Conservation (phyloP, 371 early-diverging fungal genomes). For the Mucor piriformis region DNA sequence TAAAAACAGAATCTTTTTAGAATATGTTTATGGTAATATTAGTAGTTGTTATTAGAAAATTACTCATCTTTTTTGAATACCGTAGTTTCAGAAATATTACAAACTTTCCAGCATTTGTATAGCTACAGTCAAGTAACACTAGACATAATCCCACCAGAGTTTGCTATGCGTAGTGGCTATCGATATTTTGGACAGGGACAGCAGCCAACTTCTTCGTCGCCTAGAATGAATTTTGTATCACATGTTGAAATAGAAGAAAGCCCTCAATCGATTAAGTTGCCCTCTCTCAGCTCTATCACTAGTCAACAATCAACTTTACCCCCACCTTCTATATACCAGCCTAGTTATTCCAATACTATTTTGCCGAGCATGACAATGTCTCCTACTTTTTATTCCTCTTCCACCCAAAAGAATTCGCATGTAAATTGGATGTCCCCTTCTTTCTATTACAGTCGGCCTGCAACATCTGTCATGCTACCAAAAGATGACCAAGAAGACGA, state of each 20-base stretch:
- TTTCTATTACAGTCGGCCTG: constrained; percentile 48
- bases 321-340: constrained; percentile 43
- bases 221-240: constrained; percentile 11
- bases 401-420: constrained; percentile 43
- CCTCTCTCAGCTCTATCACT: constrained; percentile 14
- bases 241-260: constrained; percentile 14
- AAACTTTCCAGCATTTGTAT: constrained; percentile 39
- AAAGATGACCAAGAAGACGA: background rate
- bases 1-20: constrained; percentile 41
- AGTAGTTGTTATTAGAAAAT: background rate
- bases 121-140: constrained; percentile 30
- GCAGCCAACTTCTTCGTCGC: background rate
- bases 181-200: constrained; percentile 19
- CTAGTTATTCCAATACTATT: constrained; percentile 37
- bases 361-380: constrained; percentile 49
- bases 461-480: constrained; percentile 37
- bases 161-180: constrained; percentile 38
- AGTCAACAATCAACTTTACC: constrained; percentile 10
- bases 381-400: constrained; percentile 48
- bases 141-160: constrained; percentile 51
- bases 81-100: constrained; percentile 39
- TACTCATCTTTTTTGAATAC: background rate
- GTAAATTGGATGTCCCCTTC: constrained; percentile 52
- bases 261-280: constrained; percentile 12
- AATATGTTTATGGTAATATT: constrained; percentile 41